Conservation (phyloP, 768 basidiomycete species). For the Leccinum rimulosum region DNA sequence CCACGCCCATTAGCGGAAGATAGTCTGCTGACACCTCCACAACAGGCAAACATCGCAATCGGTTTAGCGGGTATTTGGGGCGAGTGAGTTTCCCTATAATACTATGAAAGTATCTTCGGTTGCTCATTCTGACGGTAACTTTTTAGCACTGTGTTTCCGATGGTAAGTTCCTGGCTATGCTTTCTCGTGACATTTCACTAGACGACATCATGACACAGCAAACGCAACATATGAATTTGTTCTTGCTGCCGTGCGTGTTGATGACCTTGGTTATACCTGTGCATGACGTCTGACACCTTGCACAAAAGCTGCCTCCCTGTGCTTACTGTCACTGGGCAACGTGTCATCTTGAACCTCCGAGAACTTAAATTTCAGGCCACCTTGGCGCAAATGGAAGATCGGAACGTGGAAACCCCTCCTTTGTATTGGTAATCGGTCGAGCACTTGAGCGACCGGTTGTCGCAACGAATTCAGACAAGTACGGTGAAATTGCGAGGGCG, state of each 20-base stretch:
- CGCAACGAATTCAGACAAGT: neutral
- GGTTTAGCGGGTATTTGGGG: neutral
- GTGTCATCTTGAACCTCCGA: conserved; percentile 16
- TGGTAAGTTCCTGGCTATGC: neutral
- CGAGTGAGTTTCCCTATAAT: conserved; percentile 4
- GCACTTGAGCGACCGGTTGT: neutral
- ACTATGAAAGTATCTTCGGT: neutral
- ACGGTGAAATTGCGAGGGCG: neutral
- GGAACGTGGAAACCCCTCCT: neutral
- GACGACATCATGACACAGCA: neutral
- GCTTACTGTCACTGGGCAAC: conserved; percentile 12
- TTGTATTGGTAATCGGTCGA: neutral
- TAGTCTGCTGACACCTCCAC: neutral
- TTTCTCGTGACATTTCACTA: neutral
- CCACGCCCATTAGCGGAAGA: neutral
- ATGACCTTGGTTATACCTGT: too few species aligned
- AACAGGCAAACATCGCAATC: neutral
- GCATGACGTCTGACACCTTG: neutral
- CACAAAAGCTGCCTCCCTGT: conserved; percentile 7
- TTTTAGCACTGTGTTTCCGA: neutral
- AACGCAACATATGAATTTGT: neutral
- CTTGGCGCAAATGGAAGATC: neutral
- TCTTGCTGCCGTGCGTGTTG: conserved; percentile 1
- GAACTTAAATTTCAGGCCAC: neutral
- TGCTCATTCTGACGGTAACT: neutral